Base-by-base conservation (phyloP, 1,139 yeast species). In the Candida labiduridarum region DNA sequence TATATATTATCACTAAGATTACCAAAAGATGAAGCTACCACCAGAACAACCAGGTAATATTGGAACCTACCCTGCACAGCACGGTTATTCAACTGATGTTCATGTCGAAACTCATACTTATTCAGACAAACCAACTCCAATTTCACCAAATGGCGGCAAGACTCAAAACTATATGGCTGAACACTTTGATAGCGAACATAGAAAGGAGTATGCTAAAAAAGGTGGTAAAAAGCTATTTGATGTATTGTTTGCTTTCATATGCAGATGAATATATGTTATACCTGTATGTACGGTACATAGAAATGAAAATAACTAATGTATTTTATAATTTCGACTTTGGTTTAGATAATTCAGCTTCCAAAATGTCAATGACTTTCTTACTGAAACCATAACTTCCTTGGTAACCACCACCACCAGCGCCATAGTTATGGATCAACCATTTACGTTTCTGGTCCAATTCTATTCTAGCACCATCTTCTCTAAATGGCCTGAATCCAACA, bases 321-420 rank as follows among this genome's bases (percentile, higher is more conserved):
- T 14, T 16, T 36, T 46, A 49, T 35, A 52, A 49, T 43, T 50
- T 52, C 1, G 54, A 30, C 9, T 47, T 45, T 10, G 15, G 4
- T 30, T 43, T 40, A 10, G 41, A 16, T 11, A 49, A 40, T 29
- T 51, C 48, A 8, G 39, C 33, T 15, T 49, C 29, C 42, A 55
- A 14, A 12, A 55, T 51, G 4, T 52, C 49, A 4, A 71, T 69
- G 1, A 72, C 71, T 50, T 62, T 57, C 11, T 50, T 55, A 34
- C 72, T 66, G 50, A 71, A 64, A 1, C 82, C 82, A 53, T 67
- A 75, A 52, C 80, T 74, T 8, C 79, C 74, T 57, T 80, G 84
- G 62, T 74, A 80, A 0, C 84, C 84, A 8, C 82, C 81, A 8
- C 80, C 82, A 6, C 82, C 84, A 22, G 78, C 76, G 4, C 84